Conservation (phyloP, 768 basidiomycete genomes). For the Russula olivacea region DNA sequence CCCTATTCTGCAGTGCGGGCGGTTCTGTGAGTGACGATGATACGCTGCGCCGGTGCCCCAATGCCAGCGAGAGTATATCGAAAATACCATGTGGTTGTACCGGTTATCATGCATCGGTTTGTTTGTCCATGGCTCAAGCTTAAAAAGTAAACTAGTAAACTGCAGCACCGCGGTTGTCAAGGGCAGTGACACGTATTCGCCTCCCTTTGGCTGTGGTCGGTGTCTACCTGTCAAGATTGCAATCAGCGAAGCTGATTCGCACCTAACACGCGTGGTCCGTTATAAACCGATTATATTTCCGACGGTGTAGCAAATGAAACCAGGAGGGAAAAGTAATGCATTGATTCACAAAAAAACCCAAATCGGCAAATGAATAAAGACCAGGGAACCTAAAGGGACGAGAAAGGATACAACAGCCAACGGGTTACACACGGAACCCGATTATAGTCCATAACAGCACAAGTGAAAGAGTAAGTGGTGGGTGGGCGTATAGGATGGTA, state of each 20-base stretch:
- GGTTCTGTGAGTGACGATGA: too few species aligned
- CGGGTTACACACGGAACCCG: neutral
- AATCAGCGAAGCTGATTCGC: neutral
- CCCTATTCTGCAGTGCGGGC: too few species aligned
- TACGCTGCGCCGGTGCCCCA: too few species aligned
- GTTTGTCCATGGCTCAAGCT: too few species aligned
- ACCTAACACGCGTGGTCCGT: neutral
- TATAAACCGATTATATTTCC: neutral
- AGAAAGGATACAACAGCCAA: neutral
- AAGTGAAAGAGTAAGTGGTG: neutral
- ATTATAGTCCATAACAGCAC: constrained; percentile 4
- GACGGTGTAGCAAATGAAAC: neutral
- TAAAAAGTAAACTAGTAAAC: too few species aligned
- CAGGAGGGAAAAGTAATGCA: neutral
- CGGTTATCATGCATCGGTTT: too few species aligned
- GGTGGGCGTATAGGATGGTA: neutral
- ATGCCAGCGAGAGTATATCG: too few species aligned
- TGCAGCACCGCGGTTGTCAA: too few species aligned
- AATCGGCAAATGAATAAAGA: neutral
- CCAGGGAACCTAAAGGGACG: neutral
- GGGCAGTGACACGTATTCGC: neutral
- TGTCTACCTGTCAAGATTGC: neutral
- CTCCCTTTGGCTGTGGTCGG: neutral
- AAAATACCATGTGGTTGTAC: too few species aligned
- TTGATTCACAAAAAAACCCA: constrained; percentile 26